These are phyloP conservation scores for Lolium rigidum DNA, from an alignment of 176 grass and related monocot species.

Conservation along the genomic window DNA sequence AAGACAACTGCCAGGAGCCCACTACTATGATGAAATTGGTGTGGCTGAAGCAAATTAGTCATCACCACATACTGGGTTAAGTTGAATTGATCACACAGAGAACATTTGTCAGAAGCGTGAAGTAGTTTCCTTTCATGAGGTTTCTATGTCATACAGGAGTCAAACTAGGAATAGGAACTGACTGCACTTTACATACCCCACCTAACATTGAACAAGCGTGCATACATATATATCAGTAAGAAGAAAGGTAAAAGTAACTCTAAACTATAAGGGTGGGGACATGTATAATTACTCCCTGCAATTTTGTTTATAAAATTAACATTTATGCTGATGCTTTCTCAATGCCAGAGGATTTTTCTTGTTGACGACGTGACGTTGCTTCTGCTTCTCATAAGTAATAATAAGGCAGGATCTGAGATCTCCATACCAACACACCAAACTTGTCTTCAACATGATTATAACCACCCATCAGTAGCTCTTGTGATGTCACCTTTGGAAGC, in stretches of 20 bases:
- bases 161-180: neutral
- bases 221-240: neutral
- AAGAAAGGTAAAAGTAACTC: neutral
- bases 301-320: neutral
- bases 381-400: conserved; percentile 34
- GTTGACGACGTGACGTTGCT: neutral
- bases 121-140: conserved; percentile 4
- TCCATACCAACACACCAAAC: conserved; percentile 32
- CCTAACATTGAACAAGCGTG: neutral
- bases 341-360: conserved; percentile 24
- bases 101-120: neutral
- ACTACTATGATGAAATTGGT: neutral
- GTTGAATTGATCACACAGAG: neutral
- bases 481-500: neutral
- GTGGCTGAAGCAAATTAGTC: neutral
- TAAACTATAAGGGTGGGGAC: neutral
- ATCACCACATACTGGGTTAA: neutral
- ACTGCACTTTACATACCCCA: conserved; percentile 5
- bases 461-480: conserved; percentile 3
- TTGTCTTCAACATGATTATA: neutral
- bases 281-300: neutral
- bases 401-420: neutral
- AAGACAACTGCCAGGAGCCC: neutral
- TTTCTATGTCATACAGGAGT: neutral
- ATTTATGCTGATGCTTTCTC: neutral